A percentile compares a stretch with the other conserved stretches of the same genome.
Evolutionary conservation across 2,329 filamentous ascomycete species (phyloP).

Genomic region (Fusarium subtropicale): DNA sequence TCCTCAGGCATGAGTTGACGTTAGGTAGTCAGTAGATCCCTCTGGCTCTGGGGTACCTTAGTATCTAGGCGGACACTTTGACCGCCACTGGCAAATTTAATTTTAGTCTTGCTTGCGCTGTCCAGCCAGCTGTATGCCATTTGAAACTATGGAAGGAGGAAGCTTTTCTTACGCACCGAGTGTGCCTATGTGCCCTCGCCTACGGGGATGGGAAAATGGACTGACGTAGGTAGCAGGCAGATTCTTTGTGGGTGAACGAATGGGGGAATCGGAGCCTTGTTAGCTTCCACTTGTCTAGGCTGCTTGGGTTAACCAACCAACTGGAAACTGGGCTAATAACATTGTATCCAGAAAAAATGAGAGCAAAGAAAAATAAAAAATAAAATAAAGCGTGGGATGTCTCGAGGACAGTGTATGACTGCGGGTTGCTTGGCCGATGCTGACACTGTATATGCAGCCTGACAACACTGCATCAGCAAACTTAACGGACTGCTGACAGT

Average conservation of each 20-base stretch:
- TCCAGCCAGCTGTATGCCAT: background rate
- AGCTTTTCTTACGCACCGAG: background rate
- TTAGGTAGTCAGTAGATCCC: background rate
- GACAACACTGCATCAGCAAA: slow-evolving; percentile 7
- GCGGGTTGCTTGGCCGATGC: background rate
- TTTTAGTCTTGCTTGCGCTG: background rate
- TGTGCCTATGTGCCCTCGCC: too few species aligned
- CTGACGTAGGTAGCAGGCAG: slow-evolving; percentile 18
- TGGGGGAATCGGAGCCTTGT: slow-evolving; percentile 22
- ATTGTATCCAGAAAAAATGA: background rate
- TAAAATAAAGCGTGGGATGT: slow-evolving; percentile 17
- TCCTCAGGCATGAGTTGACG: background rate
- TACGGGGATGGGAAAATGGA: slow-evolving; percentile 34
- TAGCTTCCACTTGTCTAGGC: background rate
- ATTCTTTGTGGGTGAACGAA: slow-evolving; percentile 26
- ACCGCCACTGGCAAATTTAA: background rate
- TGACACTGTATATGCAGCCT: slow-evolving; percentile 30
- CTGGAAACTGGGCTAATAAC: slow-evolving; percentile 3
- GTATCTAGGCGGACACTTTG: background rate
- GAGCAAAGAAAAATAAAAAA: background rate
- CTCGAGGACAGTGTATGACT: slow-evolving; percentile 17
- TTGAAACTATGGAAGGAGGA: background rate
- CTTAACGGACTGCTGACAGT: slow-evolving; percentile 3
- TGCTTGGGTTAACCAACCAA: slow-evolving; percentile 23
- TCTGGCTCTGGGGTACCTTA: background rate